Conservation (phyloP, 345 rosid species). For the Aurinia saxatilis region DNA sequence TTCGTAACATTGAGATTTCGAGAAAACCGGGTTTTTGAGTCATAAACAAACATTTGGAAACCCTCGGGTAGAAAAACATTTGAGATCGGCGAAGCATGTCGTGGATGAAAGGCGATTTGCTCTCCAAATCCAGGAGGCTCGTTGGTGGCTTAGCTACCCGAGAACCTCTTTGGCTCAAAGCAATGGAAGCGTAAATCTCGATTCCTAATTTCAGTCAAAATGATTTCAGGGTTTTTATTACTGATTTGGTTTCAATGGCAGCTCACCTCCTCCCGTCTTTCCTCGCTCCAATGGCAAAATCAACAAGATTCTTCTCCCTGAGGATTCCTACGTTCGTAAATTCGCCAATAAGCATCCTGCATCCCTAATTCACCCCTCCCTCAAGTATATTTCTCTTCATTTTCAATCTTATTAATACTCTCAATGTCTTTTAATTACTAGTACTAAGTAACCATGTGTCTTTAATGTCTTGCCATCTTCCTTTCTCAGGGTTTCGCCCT, state of each 20-base stretch:
- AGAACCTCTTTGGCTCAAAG: constrained; percentile 82
- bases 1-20: too few species aligned
- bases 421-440: too few species aligned
- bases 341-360: constrained; percentile 58
- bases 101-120: constrained; percentile 82
- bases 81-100: too few species aligned
- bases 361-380: constrained; percentile 49
- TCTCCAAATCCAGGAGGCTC: constrained; percentile 65
- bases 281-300: constrained; percentile 64
- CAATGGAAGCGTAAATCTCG: constrained; percentile 76
- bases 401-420: not conserved
- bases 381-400: constrained; percentile 43
- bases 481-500: constrained; percentile 47
- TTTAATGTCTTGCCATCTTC: too few species aligned
- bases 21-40: too few species aligned
- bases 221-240: not conserved
- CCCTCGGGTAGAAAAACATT: too few species aligned
- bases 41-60: too few species aligned
- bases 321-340: constrained; percentile 62
- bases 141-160: constrained; percentile 76
- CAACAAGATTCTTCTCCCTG: constrained; percentile 64
- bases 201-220: too few species aligned
- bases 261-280: constrained; percentile 64
- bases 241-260: too few species aligned
- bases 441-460: too few species aligned